Conservation (phyloP, 2,329 filamentous ascomycete species). For the Fusarium pilosicola region DNA sequence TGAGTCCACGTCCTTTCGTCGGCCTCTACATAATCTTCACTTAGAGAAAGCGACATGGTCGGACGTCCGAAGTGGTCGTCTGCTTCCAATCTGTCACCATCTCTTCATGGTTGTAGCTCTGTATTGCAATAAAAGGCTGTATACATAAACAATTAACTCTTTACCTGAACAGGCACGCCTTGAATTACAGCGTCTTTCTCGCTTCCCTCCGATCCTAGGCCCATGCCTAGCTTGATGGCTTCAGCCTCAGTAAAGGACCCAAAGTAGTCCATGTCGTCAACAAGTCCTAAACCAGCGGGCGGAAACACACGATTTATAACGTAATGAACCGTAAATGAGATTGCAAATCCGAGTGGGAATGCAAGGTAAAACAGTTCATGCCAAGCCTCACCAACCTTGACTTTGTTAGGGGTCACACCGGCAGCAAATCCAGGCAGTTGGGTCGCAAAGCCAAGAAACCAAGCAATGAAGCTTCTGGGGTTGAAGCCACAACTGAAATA, state of each 20-base stretch:
- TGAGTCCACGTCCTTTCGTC: no score
- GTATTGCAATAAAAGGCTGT: fast-evolving
- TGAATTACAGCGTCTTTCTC: background rate
- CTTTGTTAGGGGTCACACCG: background rate
- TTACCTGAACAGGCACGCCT: background rate
- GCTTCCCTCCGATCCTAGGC: background rate
- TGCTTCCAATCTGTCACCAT: no score
- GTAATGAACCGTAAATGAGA: background rate
- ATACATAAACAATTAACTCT: background rate
- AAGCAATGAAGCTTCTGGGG: background rate
- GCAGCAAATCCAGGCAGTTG: background rate
- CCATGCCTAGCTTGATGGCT: background rate
- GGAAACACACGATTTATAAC: background rate
- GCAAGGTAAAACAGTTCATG: background rate
- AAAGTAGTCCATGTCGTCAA: background rate
- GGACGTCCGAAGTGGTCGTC: no score
- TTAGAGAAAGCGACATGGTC: no score
- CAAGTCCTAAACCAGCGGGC: background rate
- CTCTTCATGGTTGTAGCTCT: no score
- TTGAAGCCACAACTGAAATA: background rate
- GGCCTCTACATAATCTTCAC: background rate
- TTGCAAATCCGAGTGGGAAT: fast-evolving
- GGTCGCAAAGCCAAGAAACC: background rate
- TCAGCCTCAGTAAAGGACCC: background rate
- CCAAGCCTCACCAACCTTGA: background rate